A percentile compares a stretch with the other conserved stretches of the same genome.
These are phyloP conservation scores for Penicillium hordei DNA, from an alignment of 2,329 filamentous ascomycete genomes.

Conservation along the genomic window DNA sequence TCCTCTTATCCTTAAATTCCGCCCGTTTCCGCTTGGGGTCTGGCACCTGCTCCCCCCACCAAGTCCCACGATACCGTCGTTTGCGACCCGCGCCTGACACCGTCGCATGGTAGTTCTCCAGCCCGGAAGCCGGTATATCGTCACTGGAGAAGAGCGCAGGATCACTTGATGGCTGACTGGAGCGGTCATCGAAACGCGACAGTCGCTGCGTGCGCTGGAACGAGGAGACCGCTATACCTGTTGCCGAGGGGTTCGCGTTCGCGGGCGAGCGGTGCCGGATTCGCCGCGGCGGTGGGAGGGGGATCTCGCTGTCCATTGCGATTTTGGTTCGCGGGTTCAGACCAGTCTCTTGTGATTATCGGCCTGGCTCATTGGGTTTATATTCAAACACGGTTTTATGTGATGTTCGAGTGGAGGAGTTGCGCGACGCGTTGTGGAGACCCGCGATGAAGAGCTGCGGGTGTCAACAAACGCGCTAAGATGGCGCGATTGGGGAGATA, in stretches of 20 bases:
- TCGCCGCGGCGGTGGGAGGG: conserved; percentile 40
- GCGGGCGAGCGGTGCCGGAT: conserved; percentile 38
- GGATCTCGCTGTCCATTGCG: conserved; percentile 41
- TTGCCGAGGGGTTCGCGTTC: conserved; percentile 13
- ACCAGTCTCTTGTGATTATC: background rate
- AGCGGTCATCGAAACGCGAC: conserved; percentile 37
- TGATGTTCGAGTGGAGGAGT: conserved; percentile 1
- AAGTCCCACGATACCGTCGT: conserved; percentile 46
- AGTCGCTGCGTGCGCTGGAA: conserved; percentile 28
- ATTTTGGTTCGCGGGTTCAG: background rate
- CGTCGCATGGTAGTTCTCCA: conserved; percentile 45
- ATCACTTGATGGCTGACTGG: conserved; percentile 45
- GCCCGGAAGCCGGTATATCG: conserved; percentile 46
- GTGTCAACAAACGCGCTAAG: conserved; percentile 23
- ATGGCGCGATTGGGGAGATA: conserved; percentile 6
- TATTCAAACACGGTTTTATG: background rate
- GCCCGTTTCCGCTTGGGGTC: conserved; percentile 41
- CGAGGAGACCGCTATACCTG: conserved; percentile 19
- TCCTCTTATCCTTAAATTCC: conserved; percentile 46
- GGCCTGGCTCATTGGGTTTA: conserved; percentile 3
- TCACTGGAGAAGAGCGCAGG: conserved; percentile 51
- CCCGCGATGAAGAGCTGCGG: conserved; percentile 9
- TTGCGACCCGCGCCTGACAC: conserved; percentile 32
- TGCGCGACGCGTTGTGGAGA: conserved; percentile 28
- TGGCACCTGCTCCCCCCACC: conserved; percentile 45